Evolutionary conservation across 2,329 filamentous ascomycete genomes (phyloP).

Genomic region (Epichloe coenophiala): DNA sequence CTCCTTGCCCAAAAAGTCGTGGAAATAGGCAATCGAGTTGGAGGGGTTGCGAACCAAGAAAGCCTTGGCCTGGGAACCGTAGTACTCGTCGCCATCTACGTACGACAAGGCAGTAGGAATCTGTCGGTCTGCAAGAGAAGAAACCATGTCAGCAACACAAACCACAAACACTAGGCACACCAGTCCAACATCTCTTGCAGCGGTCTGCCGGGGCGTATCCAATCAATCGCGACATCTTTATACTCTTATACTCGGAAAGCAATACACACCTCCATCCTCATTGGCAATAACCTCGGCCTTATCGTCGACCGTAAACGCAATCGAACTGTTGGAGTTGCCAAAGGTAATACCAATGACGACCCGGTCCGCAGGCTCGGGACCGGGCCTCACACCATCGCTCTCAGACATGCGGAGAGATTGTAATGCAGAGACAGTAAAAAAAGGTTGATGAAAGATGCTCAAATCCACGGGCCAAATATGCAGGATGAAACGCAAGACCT

Average conservation of each 20-base stretch:
- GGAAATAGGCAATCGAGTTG: conserved; percentile 93
- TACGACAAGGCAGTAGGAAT: conserved; percentile 93
- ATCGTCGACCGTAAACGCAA: conserved; percentile 84
- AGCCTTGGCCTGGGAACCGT: conserved; percentile 85
- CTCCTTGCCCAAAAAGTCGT: conserved; percentile 91
- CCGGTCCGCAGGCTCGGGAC: conserved; percentile 42
- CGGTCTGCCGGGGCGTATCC: not conserved
- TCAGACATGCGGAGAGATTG: conserved; percentile 28
- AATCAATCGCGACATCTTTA: not conserved
- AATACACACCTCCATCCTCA: conserved; percentile 77
- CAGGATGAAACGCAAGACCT: not conserved
- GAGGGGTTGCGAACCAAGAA: conserved; percentile 84
- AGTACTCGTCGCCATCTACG: conserved; percentile 90
- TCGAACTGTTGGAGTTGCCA: conserved; percentile 96
- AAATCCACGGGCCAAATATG: not conserved
- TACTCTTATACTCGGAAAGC: not conserved
- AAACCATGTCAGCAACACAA: not conserved
- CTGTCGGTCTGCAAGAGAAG: conserved; percentile 59
- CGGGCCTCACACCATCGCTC: conserved; percentile 27
- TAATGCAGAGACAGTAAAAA: not conserved
- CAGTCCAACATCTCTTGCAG: not conserved
- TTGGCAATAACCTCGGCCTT: conserved; percentile 97
- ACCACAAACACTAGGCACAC: not conserved
- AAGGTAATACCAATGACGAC: conserved; percentile 89
- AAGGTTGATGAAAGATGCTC: not conserved